These are phyloP conservation scores for Avena eriantha DNA, from an alignment of 176 grass and related monocot genomes.

Conservation along the genomic window DNA sequence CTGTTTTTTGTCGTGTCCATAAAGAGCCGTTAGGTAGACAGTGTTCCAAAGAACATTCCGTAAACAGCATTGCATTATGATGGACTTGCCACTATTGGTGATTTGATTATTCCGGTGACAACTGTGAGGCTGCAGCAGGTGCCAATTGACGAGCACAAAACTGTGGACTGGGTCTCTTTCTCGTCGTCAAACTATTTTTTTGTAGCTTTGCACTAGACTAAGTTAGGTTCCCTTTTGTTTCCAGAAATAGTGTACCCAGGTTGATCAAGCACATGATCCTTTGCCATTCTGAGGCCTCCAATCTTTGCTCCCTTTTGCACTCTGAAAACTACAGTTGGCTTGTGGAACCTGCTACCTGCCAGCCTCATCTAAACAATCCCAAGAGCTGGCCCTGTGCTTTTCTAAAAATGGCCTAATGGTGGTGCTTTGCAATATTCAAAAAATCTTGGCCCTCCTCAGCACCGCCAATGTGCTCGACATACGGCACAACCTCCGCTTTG, in stretches of 20 bases:
- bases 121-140: constrained; percentile 20
- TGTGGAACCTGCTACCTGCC: constrained; percentile 28
- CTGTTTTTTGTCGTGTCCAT: neutral
- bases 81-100: constrained; percentile 30
- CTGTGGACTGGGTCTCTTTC: constrained; percentile 26
- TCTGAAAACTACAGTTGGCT: neutral
- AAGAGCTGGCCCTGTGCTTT: neutral
- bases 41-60: constrained; percentile 49
- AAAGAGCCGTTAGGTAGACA: neutral
- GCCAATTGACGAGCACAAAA: neutral
- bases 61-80: constrained; percentile 26
- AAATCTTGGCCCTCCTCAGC: neutral
- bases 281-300: constrained; percentile 23
- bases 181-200: neutral
- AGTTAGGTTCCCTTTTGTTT: constrained; percentile 39
- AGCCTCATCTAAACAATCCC: neutral
- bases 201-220: constrained; percentile 30
- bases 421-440: neutral
- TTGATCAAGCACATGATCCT: constrained; percentile 39
- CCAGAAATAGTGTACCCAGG: constrained; percentile 42
- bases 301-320: neutral
- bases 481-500: neutral
- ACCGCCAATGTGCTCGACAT: neutral
- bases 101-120: constrained; percentile 26
- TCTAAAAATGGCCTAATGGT: neutral